Conservation (phyloP, 129 eudicot genomes). For the Flaveria robusta region DNA sequence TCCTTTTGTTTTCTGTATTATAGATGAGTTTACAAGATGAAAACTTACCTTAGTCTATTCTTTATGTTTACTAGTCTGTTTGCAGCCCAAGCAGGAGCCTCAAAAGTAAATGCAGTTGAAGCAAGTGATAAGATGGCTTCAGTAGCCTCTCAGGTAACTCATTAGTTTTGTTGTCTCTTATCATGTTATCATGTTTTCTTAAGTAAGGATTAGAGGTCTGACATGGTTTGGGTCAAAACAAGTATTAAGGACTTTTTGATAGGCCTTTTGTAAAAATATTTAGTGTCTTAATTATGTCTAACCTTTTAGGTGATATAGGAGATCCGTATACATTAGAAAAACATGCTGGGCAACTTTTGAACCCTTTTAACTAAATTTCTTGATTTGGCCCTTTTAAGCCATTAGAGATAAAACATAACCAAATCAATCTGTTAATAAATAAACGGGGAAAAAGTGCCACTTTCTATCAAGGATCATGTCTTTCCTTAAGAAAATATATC, state of each 20-base stretch:
- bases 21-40: not conserved
- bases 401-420: not conserved
- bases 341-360: not conserved
- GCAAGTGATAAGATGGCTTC: constrained; percentile 96
- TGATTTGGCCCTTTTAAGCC: not conserved
- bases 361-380: not conserved
- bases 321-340: not conserved
- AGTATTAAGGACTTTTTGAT: not conserved
- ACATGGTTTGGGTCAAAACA: not conserved
- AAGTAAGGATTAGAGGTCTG: not conserved
- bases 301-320: not conserved
- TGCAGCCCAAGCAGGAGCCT: constrained; percentile 97
- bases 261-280: not conserved
- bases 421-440: not conserved
- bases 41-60: constrained; percentile 13
- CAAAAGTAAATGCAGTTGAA: constrained; percentile 79
- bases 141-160: constrained; percentile 78
- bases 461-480: not conserved
- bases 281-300: not conserved
- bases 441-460: not conserved
- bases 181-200: not conserved
- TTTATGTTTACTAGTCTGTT: constrained; percentile 63
- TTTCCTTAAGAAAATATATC: not conserved
- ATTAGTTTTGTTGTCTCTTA: not conserved
- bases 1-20: not conserved